These are phyloP conservation scores for Phaeolepiota aurea DNA, from an alignment of 768 basidiomycete species.

Conservation along the genomic window DNA sequence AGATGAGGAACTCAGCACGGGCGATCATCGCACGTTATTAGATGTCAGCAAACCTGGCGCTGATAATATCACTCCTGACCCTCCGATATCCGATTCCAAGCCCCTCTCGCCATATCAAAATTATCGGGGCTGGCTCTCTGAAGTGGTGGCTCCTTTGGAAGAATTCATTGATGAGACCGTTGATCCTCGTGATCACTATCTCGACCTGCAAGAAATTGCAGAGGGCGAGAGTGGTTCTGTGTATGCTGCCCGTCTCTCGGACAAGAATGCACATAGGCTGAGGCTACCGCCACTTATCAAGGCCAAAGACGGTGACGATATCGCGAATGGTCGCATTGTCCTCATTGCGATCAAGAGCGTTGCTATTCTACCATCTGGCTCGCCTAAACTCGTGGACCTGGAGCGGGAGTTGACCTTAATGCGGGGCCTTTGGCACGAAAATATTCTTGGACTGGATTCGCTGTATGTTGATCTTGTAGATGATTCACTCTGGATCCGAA, in stretches of 20 bases:
- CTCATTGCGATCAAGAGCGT: slow-evolving; percentile 77
- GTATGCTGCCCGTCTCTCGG: slow-evolving; percentile 32
- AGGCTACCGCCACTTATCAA: slow-evolving; percentile 29
- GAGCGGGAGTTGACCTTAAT: slow-evolving; percentile 53
- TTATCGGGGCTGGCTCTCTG: slow-evolving; percentile 57
- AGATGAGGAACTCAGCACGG: slow-evolving; percentile 9
- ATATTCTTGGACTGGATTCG: slow-evolving; percentile 60
- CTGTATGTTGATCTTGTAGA: slow-evolving; percentile 62
- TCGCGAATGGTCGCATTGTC: slow-evolving; percentile 21
- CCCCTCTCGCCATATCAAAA: slow-evolving; percentile 36
- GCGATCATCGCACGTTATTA: slow-evolving; percentile 8
- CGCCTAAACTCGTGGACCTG: slow-evolving; percentile 57
- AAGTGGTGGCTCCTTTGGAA: slow-evolving; percentile 48
- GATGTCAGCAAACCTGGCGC: slow-evolving; percentile 10
- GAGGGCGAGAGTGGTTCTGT: slow-evolving; percentile 81
- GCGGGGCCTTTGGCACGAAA: slow-evolving; percentile 46
- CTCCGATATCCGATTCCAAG: slow-evolving; percentile 19
- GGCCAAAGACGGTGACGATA: slow-evolving; percentile 27
- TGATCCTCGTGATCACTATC: slow-evolving; percentile 58
- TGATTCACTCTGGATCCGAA: slow-evolving; percentile 73
- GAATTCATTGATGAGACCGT: slow-evolving; percentile 55
- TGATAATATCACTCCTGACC: slow-evolving; percentile 11
- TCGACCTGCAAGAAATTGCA: slow-evolving; percentile 68
- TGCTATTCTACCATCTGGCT: slow-evolving; percentile 45
- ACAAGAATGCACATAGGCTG: slow-evolving; percentile 22